Evolutionary conservation across 306 rosid genomes (phyloP).

Genomic region (Rubus parviflorus): DNA sequence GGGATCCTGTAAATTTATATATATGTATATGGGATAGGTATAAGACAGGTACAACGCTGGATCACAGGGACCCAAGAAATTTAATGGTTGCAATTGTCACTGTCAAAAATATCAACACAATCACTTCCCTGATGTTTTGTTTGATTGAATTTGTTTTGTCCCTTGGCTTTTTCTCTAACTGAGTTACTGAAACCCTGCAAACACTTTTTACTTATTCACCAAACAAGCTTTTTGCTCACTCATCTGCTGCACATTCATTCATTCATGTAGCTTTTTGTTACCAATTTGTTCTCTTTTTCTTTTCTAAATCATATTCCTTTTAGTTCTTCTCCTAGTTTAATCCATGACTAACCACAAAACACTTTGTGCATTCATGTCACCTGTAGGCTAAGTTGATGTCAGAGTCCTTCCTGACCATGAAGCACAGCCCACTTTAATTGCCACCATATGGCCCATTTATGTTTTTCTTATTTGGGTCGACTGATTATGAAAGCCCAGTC

Average conservation of each 20-base stretch:
- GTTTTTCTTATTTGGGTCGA: neutral
- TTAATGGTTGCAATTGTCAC: constrained; percentile 3
- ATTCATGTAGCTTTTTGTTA: neutral
- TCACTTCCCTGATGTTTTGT: neutral
- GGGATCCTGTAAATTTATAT: neutral
- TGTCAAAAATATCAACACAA: constrained; percentile 4
- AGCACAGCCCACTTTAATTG: neutral
- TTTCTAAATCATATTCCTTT: neutral
- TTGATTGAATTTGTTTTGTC: constrained; percentile 13
- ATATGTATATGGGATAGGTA: neutral
- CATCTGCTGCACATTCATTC: neutral
- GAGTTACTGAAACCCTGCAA: constrained; percentile 6
- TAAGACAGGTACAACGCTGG: neutral
- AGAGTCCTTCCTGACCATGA: neutral
- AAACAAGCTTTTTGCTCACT: neutral
- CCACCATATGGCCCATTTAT: neutral
- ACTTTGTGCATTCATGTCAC: neutral
- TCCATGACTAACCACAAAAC: neutral
- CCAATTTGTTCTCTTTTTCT: neutral
- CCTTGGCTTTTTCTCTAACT: neutral
- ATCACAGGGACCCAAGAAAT: constrained; percentile 4
- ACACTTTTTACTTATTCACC: neutral
- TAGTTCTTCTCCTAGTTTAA: neutral
- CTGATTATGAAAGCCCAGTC: neutral
- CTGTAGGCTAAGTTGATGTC: neutral